Percentiles rank a stretch among this genome's conserved stretches.
These are phyloP conservation scores for Cochliopodium minus DNA, from an alignment of 208 protist species.

Conservation along the genomic window DNA sequence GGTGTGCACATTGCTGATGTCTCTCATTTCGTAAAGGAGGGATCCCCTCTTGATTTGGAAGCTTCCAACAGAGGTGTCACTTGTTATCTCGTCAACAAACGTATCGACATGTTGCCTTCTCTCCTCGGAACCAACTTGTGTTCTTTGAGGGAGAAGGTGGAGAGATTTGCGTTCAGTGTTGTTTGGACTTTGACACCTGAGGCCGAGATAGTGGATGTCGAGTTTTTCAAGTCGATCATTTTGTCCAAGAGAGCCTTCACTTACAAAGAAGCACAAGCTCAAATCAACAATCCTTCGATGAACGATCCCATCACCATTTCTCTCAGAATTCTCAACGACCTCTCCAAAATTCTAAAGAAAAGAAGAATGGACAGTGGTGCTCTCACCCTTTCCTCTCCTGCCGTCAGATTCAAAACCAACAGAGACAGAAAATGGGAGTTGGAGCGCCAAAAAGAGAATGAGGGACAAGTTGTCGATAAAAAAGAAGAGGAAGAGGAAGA, in stretches of 20 bases:
- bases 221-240: slow-evolving; percentile 77
- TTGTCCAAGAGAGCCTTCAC: slow-evolving; percentile 60
- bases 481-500: not conserved
- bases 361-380: slow-evolving; percentile 16
- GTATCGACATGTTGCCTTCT: slow-evolving; percentile 90
- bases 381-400: slow-evolving; percentile 31
- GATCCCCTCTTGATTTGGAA: slow-evolving; percentile 72
- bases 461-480: slow-evolving; percentile 39
- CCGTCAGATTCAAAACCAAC: slow-evolving; percentile 37
- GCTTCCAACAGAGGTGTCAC: slow-evolving; percentile 71
- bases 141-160: slow-evolving; percentile 62
- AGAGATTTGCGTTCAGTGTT: slow-evolving; percentile 74
- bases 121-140: slow-evolving; percentile 81
- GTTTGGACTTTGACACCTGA: slow-evolving; percentile 52
- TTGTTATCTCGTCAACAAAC: slow-evolving; percentile 77
- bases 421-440: slow-evolving; percentile 34
- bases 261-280: slow-evolving; percentile 76
- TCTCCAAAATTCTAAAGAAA: slow-evolving; percentile 57
- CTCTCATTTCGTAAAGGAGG: slow-evolving; percentile 71
- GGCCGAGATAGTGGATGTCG: slow-evolving; percentile 25
- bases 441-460: slow-evolving; percentile 35
- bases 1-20: slow-evolving; percentile 94
- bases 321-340: slow-evolving; percentile 47
- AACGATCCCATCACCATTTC: slow-evolving; percentile 42
- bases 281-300: slow-evolving; percentile 58